These are phyloP conservation scores for Neocucurbitaria cava DNA, from an alignment of 2,329 filamentous ascomycete species.

Conservation along the genomic window DNA sequence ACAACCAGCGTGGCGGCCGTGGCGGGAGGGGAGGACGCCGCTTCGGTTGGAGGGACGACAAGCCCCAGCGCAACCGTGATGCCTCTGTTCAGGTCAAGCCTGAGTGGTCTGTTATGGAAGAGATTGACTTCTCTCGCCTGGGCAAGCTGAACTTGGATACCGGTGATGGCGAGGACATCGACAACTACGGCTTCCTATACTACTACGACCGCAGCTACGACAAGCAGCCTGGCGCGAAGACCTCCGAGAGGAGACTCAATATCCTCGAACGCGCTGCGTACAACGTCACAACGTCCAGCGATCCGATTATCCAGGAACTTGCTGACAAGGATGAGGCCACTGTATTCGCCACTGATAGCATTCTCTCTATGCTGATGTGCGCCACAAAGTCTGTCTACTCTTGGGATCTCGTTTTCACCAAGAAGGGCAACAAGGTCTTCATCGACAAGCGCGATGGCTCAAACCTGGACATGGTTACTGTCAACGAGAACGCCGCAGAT, in stretches of 20 bases:
- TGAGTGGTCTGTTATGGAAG: constrained; percentile 94
- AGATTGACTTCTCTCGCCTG: constrained; percentile 97
- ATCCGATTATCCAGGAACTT: constrained; percentile 95
- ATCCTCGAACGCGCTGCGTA: constrained; percentile 94
- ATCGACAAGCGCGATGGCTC: constrained; percentile 98
- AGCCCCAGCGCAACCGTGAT: constrained; percentile 94
- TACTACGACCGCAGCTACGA: constrained; percentile 97
- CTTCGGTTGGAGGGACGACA: constrained; percentile 99
- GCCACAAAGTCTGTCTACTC: constrained; percentile 95
- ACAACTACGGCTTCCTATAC: constrained; percentile 96
- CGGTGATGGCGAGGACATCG: constrained; percentile 92
- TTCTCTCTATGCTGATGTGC: constrained; percentile 99
- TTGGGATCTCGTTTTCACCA: constrained; percentile 95
- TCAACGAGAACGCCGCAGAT: constrained; percentile 98
- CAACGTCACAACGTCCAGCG: constrained; percentile 95
- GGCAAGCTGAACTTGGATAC: constrained; percentile 95
- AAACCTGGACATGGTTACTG: constrained; percentile 94
- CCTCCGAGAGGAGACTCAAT: constrained; percentile 83
- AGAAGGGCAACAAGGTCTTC: constrained; percentile 96
- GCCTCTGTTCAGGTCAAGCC: constrained; percentile 95
- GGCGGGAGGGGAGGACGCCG: constrained; percentile 79
- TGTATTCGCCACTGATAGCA: constrained; percentile 95
- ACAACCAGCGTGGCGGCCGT: constrained; percentile 71
- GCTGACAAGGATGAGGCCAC: constrained; percentile 95
- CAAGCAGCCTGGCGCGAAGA: constrained; percentile 85